Percentiles rank a stretch among this genome's conserved stretches.
phyloP scores from a whole-genome alignment of 192 early-diverging fungal species.

The Diversispora eburnea region DNA sequence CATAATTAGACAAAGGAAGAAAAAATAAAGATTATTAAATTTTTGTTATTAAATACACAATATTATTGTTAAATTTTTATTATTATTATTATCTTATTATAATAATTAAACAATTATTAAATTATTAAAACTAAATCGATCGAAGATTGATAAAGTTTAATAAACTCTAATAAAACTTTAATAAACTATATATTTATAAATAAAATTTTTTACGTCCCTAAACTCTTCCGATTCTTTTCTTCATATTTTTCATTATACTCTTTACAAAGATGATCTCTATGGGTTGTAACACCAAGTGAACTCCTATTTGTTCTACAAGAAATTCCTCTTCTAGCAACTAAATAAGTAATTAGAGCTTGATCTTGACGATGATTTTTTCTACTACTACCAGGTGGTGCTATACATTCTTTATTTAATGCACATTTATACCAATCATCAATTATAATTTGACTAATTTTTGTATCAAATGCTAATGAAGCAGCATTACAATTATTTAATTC shows the following conservation, averaged over 20 bases:
- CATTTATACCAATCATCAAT: slow-evolving; percentile 47
- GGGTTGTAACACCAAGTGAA: slow-evolving; percentile 28
- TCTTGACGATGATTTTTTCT: slow-evolving; percentile 50
- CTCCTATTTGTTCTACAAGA: slow-evolving; percentile 31
- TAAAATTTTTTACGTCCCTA: too few relatives aligned
- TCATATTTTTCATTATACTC: slow-evolving; percentile 23
- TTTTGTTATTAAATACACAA: too few relatives aligned
- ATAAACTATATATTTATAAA: too few relatives aligned
- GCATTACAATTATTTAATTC: slow-evolving; percentile 44
- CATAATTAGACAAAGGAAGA: too few relatives aligned
- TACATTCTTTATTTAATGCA: slow-evolving; percentile 43
- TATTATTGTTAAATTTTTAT: too few relatives aligned
- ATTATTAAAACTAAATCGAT: too few relatives aligned
- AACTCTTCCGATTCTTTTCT: not conserved
- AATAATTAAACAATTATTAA: too few relatives aligned
- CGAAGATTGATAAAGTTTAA: too few relatives aligned
- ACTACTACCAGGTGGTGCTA: slow-evolving; percentile 47
- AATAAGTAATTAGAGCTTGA: slow-evolving; percentile 44
- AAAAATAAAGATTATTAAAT: too few relatives aligned
- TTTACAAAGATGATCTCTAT: slow-evolving; percentile 34
- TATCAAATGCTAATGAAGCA: slow-evolving; percentile 46
- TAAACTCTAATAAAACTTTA: too few relatives aligned
- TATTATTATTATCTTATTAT: too few relatives aligned
- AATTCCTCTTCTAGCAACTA: slow-evolving; percentile 39
- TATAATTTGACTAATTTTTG: slow-evolving; percentile 35